Percentiles rank a stretch among this genome's conserved stretches.
Evolutionary conservation across 371 early-diverging fungal species (phyloP).

Genomic region (Sporodiniella umbellata): DNA sequence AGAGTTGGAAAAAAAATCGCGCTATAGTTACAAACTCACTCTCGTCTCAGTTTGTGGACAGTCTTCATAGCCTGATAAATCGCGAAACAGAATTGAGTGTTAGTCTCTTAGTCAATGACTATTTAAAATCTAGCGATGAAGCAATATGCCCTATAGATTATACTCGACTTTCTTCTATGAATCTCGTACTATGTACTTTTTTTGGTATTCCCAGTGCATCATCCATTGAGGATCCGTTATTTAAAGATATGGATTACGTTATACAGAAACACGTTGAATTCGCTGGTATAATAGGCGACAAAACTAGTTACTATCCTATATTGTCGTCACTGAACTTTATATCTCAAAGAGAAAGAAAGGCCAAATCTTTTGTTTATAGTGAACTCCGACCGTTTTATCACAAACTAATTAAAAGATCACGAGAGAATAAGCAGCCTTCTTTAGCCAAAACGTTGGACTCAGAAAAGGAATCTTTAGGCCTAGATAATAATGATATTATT

Average conservation of each 20-base stretch:
- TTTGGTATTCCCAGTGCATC: constrained; percentile 4
- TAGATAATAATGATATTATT: constrained; percentile 13
- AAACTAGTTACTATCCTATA: constrained; percentile 6
- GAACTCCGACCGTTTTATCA: background rate
- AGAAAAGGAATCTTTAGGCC: constrained; percentile 3
- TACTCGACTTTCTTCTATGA: constrained; percentile 4
- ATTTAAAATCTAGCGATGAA: background rate
- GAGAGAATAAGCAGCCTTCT: constrained; percentile 4
- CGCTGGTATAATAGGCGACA: background rate
- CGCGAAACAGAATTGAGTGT: constrained; percentile 3
- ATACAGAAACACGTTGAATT: background rate
- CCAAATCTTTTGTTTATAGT: background rate
- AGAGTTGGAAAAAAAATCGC: constrained; percentile 1
- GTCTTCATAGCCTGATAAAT: background rate
- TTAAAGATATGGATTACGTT: constrained; percentile 3
- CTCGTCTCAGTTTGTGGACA: constrained; percentile 1
- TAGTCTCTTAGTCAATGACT: constrained; percentile 4
- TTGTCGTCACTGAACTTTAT: constrained; percentile 10
- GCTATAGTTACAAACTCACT: background rate
- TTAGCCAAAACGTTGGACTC: constrained; percentile 13
- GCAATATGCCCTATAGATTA: constrained; percentile 6
- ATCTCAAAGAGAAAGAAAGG: constrained; percentile 2
- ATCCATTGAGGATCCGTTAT: constrained; percentile 6
- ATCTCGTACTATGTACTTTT: constrained; percentile 1
- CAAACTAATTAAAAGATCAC: constrained; percentile 1